Conservation (phyloP, 2,329 filamentous ascomycete genomes). For the Trichophaea hybrida region DNA sequence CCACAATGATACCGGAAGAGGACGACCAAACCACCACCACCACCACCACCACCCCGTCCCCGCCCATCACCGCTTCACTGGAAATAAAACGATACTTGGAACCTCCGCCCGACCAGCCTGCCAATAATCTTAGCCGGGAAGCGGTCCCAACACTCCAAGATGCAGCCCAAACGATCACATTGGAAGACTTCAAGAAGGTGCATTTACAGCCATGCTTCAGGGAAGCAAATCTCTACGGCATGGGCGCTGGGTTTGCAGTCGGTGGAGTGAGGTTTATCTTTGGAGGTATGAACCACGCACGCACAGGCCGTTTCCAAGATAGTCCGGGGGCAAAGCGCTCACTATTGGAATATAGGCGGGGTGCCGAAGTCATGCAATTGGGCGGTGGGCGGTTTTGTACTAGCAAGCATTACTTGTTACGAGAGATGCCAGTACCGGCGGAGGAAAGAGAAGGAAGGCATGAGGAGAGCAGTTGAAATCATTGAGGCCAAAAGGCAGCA, state of each 20-base stretch:
- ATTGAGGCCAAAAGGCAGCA: conserved; percentile 59
- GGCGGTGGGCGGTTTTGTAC: conserved; percentile 64
- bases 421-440: conserved; percentile 71
- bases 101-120: not conserved
- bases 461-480: conserved; percentile 73
- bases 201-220: conserved; percentile 72
- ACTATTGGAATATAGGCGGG: conserved; percentile 34
- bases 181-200: conserved; percentile 54
- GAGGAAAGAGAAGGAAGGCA: conserved; percentile 60
- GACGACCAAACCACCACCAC: not conserved
- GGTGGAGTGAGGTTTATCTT: conserved; percentile 61
- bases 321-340: not conserved
- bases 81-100: conserved; percentile 1
- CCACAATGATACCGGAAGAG: not conserved
- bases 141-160: conserved; percentile 41
- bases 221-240: conserved; percentile 68
- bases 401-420: conserved; percentile 57
- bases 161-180: conserved; percentile 51
- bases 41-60: not conserved
- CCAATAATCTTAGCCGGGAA: conserved; percentile 29
- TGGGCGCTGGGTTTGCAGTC: conserved; percentile 60
- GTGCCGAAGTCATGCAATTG: conserved; percentile 62
- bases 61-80: not conserved
- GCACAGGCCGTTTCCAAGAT: not conserved
- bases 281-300: conserved; percentile 33